These are phyloP conservation scores for Punctularia strigosozonata DNA, from an alignment of 768 basidiomycete species.

Conservation along the genomic window DNA sequence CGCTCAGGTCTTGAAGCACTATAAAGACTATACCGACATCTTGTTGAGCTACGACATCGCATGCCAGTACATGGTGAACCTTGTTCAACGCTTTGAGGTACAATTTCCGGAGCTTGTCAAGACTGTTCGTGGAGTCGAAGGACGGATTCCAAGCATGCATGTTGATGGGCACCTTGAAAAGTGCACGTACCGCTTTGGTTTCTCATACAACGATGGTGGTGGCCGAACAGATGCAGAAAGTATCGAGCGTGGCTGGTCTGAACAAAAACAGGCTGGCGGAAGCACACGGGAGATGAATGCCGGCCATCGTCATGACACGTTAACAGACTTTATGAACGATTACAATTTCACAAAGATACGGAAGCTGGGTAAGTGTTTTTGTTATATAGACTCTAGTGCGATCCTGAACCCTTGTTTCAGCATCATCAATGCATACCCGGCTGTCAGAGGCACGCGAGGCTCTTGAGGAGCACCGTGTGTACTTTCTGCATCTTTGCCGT, in stretches of 20 bases:
- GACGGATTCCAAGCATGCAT: background rate
- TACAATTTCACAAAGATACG: conserved; percentile 10
- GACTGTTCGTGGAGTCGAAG: background rate
- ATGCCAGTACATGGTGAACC: conserved; percentile 13
- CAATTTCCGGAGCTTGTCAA: background rate
- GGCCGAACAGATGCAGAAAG: conserved; percentile 17
- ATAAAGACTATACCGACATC: background rate
- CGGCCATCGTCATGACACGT: conserved; percentile 9
- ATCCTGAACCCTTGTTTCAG: no score
- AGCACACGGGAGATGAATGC: conserved; percentile 11
- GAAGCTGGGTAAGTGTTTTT: conserved; percentile 1
- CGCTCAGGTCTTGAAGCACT: conserved; percentile 5
- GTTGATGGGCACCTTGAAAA: background rate
- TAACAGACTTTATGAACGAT: conserved; percentile 4
- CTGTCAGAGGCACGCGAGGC: no score
- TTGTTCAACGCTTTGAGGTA: conserved; percentile 7
- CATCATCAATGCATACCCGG: no score
- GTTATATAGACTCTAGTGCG: no score
- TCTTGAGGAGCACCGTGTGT: no score
- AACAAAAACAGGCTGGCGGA: conserved; percentile 7
- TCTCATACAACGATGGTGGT: background rate
- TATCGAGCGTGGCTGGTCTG: conserved; percentile 15
- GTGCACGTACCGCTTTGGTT: background rate
- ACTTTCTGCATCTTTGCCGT: no score
- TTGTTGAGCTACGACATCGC: conserved; percentile 14